phyloP scores from a whole-genome alignment of 495 filamentous ascomycete genomes.

The Durotheca rogersii region DNA sequence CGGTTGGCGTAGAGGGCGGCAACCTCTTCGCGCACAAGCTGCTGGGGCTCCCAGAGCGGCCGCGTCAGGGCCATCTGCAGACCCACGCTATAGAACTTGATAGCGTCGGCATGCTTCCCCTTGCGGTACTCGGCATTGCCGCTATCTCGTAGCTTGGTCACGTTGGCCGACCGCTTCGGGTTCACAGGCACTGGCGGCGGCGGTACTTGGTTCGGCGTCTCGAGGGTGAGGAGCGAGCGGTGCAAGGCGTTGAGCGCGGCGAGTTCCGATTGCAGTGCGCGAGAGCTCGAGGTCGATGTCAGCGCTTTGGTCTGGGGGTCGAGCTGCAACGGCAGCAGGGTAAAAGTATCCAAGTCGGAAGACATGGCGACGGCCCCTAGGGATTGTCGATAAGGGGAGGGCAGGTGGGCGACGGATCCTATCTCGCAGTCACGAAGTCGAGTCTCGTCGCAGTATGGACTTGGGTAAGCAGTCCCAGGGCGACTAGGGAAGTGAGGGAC shows the following conservation, averaged over 20 bases:
- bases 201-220: conserved; percentile 56
- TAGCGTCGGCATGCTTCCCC: conserved; percentile 68
- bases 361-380: conserved; percentile 42
- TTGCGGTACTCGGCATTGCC: conserved; percentile 84
- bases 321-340: conserved; percentile 74
- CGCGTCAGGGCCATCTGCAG: conserved; percentile 83
- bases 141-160: conserved; percentile 85
- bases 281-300: conserved; percentile 39
- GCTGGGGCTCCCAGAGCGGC: conserved; percentile 82
- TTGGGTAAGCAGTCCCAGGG: no score
- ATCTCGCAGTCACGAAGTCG: no score
- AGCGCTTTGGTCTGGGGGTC: conserved; percentile 74
- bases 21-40: conserved; percentile 80
- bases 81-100: conserved; percentile 76
- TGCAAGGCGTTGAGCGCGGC: conserved; percentile 71
- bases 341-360: conserved; percentile 72
- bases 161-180: conserved; percentile 80
- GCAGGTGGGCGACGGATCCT: no score
- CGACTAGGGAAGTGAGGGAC: no score
- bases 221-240: conserved; percentile 63
- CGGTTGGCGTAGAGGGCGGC: conserved; percentile 78
- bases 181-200: conserved; percentile 80
- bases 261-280: conserved; percentile 64
- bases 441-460: no score
- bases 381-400: not conserved